Conservation (phyloP, 768 basidiomycete species). For the Suillus tomentosus region DNA sequence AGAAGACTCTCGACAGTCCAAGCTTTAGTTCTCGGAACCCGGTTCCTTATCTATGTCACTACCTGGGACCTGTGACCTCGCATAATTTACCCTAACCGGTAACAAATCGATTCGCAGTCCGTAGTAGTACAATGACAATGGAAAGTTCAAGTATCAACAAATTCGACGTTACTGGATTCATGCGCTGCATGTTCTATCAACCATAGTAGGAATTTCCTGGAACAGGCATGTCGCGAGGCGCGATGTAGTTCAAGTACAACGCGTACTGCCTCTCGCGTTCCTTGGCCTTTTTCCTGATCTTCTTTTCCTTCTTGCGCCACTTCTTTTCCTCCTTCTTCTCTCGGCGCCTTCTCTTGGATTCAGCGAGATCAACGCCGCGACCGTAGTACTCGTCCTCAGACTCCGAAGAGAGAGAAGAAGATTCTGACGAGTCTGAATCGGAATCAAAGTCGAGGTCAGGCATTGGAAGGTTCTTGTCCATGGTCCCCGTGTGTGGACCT, state of each 20-base stretch:
- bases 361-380: constrained; percentile 46
- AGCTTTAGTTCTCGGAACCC: not conserved
- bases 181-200: constrained; percentile 13
- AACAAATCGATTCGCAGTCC: not conserved
- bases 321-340: constrained; percentile 63
- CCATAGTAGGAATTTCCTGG: constrained; percentile 28
- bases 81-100: not conserved
- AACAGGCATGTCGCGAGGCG: constrained; percentile 34
- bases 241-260: constrained; percentile 59
- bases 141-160: constrained; percentile 5
- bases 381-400: constrained; percentile 52
- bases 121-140: constrained; percentile 8
- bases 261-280: constrained; percentile 64
- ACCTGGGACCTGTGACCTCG: not conserved
- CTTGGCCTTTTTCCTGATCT: constrained; percentile 56
- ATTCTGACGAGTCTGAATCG: constrained; percentile 41
- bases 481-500: constrained; percentile 55
- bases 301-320: constrained; percentile 65
- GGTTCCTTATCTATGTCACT: not conserved
- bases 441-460: constrained; percentile 41
- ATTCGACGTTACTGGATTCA: constrained; percentile 1
- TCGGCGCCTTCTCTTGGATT: constrained; percentile 53
- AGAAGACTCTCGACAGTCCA: not conserved
- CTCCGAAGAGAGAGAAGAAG: constrained; percentile 44
- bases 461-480: constrained; percentile 56